A percentile compares a stretch with the other conserved stretches of the same genome.
Conservation (phyloP, 1,284 basidiomycete genomes). For the Cerrena zonata region DNA sequence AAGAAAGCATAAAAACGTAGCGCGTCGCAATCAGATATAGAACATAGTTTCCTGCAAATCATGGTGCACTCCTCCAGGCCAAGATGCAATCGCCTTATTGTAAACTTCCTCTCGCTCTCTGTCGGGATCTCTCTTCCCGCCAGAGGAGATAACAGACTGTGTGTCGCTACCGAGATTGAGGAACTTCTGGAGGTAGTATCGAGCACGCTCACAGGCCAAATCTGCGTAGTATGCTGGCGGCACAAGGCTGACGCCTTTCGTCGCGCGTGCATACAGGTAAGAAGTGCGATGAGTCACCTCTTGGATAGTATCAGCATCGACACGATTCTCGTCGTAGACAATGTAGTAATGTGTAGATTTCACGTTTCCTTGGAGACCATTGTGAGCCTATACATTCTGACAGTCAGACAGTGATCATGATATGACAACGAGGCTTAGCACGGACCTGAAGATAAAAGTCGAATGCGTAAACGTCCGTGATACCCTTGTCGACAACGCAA, state of each 20-base stretch:
- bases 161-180: slow-evolving; percentile 38
- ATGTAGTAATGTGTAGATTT: slow-evolving; percentile 70
- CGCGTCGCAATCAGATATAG: slow-evolving; percentile 47
- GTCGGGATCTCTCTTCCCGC: slow-evolving; percentile 31
- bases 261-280: slow-evolving; percentile 71
- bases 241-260: slow-evolving; percentile 69
- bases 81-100: slow-evolving; percentile 45
- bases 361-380: slow-evolving; percentile 60
- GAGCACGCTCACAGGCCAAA: slow-evolving; percentile 67
- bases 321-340: slow-evolving; percentile 63
- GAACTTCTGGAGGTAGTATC: slow-evolving; percentile 66
- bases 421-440: neutral
- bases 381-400: slow-evolving; percentile 41
- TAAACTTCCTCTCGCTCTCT: slow-evolving; percentile 44
- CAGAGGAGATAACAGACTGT: slow-evolving; percentile 27
- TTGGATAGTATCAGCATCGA: slow-evolving; percentile 63
- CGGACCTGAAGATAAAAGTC: slow-evolving; percentile 69
- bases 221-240: slow-evolving; percentile 75
- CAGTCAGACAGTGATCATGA: neutral
- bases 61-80: slow-evolving; percentile 60
- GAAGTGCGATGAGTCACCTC: slow-evolving; percentile 58
- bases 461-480: slow-evolving; percentile 65
- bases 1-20: no score
- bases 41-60: slow-evolving; percentile 63
- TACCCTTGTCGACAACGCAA: slow-evolving; percentile 68